Conservation (phyloP, 2,329 filamentous ascomycete species). For the Colletotrichum tamarilloi region DNA sequence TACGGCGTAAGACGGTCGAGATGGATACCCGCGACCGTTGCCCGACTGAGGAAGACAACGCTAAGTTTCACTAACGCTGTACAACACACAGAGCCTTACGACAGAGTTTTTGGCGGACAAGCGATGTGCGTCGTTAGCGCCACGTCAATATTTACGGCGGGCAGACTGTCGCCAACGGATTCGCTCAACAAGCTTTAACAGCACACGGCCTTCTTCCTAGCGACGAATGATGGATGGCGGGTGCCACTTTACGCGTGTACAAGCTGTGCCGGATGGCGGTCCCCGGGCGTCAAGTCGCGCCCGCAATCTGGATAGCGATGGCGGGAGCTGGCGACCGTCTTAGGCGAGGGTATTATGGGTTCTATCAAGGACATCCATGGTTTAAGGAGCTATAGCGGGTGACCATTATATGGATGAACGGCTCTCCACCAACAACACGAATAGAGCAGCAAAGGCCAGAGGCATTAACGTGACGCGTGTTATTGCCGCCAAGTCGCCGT, state of each 20-base stretch:
- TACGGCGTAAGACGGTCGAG: constrained; percentile 13
- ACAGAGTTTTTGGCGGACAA: constrained; percentile 27
- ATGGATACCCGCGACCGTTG: constrained; percentile 18
- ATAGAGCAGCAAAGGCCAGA: constrained; percentile 7
- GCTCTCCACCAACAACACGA: constrained; percentile 14
- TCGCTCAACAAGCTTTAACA: constrained; percentile 27
- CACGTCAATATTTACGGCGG: constrained; percentile 14
- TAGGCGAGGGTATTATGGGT: constrained; percentile 12
- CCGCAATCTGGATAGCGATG: constrained; percentile 16
- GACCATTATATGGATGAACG: constrained; percentile 38
- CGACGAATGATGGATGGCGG: constrained; percentile 11
- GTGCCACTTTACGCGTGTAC: constrained; percentile 41
- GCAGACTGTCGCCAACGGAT: constrained; percentile 15
- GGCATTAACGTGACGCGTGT: constrained; percentile 42
- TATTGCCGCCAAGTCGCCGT: constrained; percentile 31
- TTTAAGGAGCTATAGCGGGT: constrained; percentile 27
- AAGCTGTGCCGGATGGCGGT: constrained; percentile 7
- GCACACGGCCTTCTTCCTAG: constrained; percentile 16
- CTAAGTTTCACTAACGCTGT: constrained; percentile 29
- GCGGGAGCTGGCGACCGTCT: constrained; percentile 29
- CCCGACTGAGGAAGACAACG: constrained; percentile 17
- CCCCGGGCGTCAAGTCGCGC: constrained; percentile 10
- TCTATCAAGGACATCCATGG: constrained; percentile 29
- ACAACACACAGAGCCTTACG: constrained; percentile 21
- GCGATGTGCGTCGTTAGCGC: constrained; percentile 21